Evolutionary conservation across 1,139 yeast genomes (phyloP), one percentile per base, ranked within the genome.

Genomic region (Scheffersomyces cryptocercus): DNA sequence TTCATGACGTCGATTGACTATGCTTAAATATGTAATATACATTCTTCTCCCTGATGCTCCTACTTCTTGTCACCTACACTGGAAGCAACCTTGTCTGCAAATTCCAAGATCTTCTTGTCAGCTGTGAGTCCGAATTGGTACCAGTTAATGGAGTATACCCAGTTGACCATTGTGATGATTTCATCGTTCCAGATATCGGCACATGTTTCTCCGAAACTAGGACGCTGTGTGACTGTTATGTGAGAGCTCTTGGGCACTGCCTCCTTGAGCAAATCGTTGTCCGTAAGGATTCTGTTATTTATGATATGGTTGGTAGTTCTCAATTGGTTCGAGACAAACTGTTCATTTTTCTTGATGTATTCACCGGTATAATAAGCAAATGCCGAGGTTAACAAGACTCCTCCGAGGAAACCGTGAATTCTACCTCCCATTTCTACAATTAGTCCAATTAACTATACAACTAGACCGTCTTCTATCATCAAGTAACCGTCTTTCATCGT

Each of bases 151-250:
- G 81, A 64, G 56, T 83, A 84, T 4, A 81, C 52, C 83, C 88
- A 85, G 53, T 83, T 83, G 24, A 84, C 89, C 52, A 79, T 77
- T 39, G 70, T 74, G 50, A 85, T 75, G 41, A 88, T 77, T 59
- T 87, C 95, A 42, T 80, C 83, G 57, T 88, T 85, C 96, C 96
- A 88, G 38, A 88, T 73, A 57, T 88, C 96, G 55, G 84, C 87
- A 49, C 79, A 72, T 0, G 91, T 84, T 61, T 88, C 93, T 9
- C 57, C 56, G 36, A 81, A 45, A 32, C 61, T 56, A 3, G 60
- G 59, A 32, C 73, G 55, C n/a, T 49, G 44, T 13, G 58, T 54
- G 20, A 49, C 43, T 14, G 45, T 46, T 33, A 72, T 66, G 34
- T 75, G 71, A 36, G 81, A 72, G 37, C 76, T 67, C 34, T 65